These are phyloP conservation scores for Aspergillus sparsus DNA, from an alignment of 495 filamentous ascomycete genomes.

Conservation along the genomic window DNA sequence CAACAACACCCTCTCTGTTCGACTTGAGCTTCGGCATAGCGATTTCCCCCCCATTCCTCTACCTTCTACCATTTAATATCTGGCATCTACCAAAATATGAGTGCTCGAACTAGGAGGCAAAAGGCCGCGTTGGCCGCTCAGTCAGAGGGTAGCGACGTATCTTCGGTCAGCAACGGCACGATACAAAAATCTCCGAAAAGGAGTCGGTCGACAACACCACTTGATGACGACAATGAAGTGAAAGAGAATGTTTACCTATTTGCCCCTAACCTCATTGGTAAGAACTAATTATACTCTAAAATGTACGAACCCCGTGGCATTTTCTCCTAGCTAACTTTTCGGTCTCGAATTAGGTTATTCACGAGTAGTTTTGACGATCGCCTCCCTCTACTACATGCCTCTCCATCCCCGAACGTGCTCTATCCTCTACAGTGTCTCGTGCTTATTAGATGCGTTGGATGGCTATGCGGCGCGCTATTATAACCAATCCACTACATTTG, in stretches of 20 bases:
- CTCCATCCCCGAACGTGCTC: conserved; percentile 94
- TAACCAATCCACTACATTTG: conserved; percentile 89
- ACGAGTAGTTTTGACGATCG: conserved; percentile 84
- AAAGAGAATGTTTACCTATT: conserved; percentile 95
- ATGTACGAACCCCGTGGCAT: not conserved
- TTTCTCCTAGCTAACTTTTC: conserved; percentile 5
- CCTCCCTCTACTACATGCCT: conserved; percentile 97
- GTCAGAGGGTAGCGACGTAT: conserved; percentile 39
- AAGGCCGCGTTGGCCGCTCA: conserved; percentile 41
- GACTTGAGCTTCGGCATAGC: not conserved
- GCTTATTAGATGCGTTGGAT: conserved; percentile 90
- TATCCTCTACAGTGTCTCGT: conserved; percentile 86
- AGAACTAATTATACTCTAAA: conserved; percentile 31
- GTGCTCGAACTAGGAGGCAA: conserved; percentile 45
- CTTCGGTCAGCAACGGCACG: conserved; percentile 35
- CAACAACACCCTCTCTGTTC: not conserved
- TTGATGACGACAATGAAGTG: conserved; percentile 33
- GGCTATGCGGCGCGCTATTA: conserved; percentile 86
- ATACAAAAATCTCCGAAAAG: conserved; percentile 35
- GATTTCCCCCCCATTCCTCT: not conserved
- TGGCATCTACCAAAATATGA: conserved; percentile 35
- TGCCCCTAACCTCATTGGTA: conserved; percentile 91
- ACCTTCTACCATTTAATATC: conserved; percentile 5
- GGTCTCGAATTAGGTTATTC: conserved; percentile 67
- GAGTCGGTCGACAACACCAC: conserved; percentile 23